Evolutionary conservation across 148 eudicot genomes (phyloP).

Genomic region (Hydrangea macrophylla): DNA sequence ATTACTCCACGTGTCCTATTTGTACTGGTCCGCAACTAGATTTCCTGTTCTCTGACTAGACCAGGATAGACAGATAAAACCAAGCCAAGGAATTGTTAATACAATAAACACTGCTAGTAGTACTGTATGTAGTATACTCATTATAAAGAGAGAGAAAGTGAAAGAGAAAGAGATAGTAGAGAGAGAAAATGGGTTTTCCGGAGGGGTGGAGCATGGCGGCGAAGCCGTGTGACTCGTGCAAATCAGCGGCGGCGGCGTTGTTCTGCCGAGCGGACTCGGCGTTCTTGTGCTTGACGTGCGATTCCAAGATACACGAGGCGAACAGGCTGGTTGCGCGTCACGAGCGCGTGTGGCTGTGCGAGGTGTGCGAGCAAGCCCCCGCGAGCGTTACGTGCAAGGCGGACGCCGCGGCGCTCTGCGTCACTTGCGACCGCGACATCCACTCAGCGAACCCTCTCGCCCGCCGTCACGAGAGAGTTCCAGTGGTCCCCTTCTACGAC

Average conservation of each 20-base stretch:
- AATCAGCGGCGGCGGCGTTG: conserved; percentile 42
- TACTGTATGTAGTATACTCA: no score
- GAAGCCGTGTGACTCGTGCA: conserved; percentile 57
- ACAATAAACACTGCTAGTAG: no score
- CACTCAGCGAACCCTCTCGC: not conserved
- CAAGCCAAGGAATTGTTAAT: no score
- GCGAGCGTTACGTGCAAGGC: conserved; percentile 75
- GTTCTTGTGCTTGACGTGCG: conserved; percentile 60
- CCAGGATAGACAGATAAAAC: no score
- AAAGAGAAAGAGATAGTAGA: not conserved
- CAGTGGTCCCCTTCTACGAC: conserved; percentile 59
- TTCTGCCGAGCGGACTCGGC: conserved; percentile 69
- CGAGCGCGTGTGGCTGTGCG: conserved; percentile 77
- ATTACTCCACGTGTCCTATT: no score
- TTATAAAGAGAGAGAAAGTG: conserved; percentile 1
- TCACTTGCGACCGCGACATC: conserved; percentile 72
- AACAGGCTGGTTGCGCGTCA: conserved; percentile 43
- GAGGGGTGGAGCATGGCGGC: conserved; percentile 37
- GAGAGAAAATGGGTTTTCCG: no score
- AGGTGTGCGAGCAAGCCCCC: conserved; percentile 80
- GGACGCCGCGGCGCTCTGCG: conserved; percentile 71
- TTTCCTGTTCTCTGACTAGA: no score
- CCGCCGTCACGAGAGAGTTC: conserved; percentile 68
- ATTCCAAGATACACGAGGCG: conserved; percentile 48
- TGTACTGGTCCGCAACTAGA: no score